Conservation (phyloP, 2,329 filamentous ascomycete genomes). For the Colletotrichum karsti region DNA sequence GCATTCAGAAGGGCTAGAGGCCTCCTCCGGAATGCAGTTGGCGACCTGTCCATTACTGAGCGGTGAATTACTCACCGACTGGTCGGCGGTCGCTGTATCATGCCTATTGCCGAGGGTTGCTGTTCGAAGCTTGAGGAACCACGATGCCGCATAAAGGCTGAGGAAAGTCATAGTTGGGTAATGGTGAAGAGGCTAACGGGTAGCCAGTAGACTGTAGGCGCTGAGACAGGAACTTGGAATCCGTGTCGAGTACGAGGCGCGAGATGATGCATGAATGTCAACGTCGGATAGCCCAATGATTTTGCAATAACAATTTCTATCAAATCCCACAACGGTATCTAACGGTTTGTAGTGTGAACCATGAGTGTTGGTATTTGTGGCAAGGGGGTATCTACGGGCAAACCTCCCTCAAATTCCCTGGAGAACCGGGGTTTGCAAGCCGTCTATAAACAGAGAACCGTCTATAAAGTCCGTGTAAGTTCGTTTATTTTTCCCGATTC, state of each 20-base stretch:
- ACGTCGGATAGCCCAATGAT: slow-evolving; percentile 9
- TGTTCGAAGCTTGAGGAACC: no score
- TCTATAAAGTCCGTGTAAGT: not conserved
- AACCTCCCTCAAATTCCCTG: not conserved
- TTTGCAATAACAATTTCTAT: slow-evolving; percentile 2
- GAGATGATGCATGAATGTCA: not conserved
- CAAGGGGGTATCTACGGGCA: slow-evolving; percentile 13
- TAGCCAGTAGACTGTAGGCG: not conserved
- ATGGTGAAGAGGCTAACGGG: not conserved
- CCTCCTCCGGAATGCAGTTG: slow-evolving; percentile 22
- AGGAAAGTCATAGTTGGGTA: no score
- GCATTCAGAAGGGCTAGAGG: slow-evolving; percentile 25
- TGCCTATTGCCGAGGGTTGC: not conserved
- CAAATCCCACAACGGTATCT: not conserved
- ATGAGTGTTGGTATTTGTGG: slow-evolving; percentile 5
- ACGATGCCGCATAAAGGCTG: no score
- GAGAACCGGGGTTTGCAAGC: not conserved
- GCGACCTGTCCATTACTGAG: not conserved
- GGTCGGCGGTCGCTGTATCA: not conserved
- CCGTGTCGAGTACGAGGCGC: not conserved
- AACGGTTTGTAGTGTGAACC: no score
- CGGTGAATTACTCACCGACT: not conserved
- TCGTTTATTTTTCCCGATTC: not conserved
- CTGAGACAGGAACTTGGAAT: not conserved
- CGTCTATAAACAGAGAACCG: not conserved